These are phyloP conservation scores for Arctium minus DNA, from an alignment of 129 eudicot genomes.

Conservation along the genomic window DNA sequence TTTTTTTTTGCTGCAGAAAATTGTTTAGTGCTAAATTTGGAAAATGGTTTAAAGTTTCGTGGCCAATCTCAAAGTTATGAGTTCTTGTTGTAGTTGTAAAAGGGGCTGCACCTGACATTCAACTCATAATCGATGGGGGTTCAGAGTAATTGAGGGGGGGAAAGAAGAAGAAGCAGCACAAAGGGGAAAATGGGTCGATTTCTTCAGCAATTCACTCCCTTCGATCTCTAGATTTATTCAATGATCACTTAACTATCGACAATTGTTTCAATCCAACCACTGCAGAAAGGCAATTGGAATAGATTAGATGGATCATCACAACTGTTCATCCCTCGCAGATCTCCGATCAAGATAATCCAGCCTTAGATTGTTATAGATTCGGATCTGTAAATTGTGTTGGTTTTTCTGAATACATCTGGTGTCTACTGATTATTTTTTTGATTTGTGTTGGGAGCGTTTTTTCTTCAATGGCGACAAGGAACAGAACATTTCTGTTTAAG, in stretches of 20 bases:
- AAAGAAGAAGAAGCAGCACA: slow-evolving; percentile 7
- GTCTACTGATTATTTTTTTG: background rate
- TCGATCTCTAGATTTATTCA: slow-evolving; percentile 26
- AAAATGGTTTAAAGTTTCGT: background rate
- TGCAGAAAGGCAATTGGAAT: background rate
- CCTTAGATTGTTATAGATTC: slow-evolving; percentile 7
- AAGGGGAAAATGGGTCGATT: slow-evolving; percentile 18
- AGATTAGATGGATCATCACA: slow-evolving; percentile 10
- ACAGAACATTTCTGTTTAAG: slow-evolving; percentile 58
- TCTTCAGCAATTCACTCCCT: slow-evolving; percentile 22
- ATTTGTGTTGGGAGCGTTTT: slow-evolving; percentile 9
- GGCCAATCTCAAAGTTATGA: background rate
- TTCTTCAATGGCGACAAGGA: slow-evolving; percentile 69
- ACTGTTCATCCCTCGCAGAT: slow-evolving; percentile 13
- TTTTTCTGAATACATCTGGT: slow-evolving; percentile 10
- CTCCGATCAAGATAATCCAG: slow-evolving; percentile 23
- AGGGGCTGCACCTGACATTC: background rate
- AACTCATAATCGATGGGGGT: slow-evolving; percentile 11
- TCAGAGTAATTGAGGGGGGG: background rate
- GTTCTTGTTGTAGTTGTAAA: background rate
- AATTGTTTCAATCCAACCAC: slow-evolving; percentile 1
- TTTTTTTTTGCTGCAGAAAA: too few species aligned
- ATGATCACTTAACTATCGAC: background rate
- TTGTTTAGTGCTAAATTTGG: background rate
- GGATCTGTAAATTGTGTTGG: slow-evolving; percentile 23